A percentile compares a stretch with the other conserved stretches of the same genome.
Conservation (phyloP, 495 filamentous ascomycete species). For the Penicillium psychrofluorescens region DNA sequence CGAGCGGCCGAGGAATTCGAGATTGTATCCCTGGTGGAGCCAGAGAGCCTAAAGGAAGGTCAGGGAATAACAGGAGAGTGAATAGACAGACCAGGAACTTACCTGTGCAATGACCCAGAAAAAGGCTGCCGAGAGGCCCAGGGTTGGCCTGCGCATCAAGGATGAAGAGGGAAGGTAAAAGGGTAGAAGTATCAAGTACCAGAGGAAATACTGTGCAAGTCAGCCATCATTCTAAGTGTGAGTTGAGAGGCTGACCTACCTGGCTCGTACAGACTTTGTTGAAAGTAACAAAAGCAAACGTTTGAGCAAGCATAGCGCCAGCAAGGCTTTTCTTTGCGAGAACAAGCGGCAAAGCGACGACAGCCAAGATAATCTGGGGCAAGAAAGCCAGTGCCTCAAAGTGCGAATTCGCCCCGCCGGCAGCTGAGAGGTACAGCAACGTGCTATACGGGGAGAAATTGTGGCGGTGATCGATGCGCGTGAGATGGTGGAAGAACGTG, state of each 20-base stretch:
- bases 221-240: not conserved
- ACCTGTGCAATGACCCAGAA: conserved; percentile 70
- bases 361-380: conserved; percentile 75
- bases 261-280: conserved; percentile 99
- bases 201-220: conserved; percentile 77
- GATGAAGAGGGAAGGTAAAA: conserved; percentile 80
- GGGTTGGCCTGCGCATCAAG: conserved; percentile 46
- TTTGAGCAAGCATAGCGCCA: conserved; percentile 93
- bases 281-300: conserved; percentile 92
- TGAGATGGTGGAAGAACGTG: conserved; percentile 88
- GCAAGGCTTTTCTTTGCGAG: conserved; percentile 80
- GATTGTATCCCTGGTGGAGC: conserved; percentile 80
- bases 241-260: conserved; percentile 39
- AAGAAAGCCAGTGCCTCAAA: conserved; percentile 82
- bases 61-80: not conserved
- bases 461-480: conserved; percentile 90
- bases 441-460: conserved; percentile 97
- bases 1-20: conserved; percentile 84
- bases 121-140: conserved; percentile 55
- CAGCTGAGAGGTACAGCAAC: conserved; percentile 76
- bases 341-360: conserved; percentile 65
- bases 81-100: conserved; percentile 4
- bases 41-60: conserved; percentile 53
- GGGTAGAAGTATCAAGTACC: conserved; percentile 90
- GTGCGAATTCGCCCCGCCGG: conserved; percentile 36